Evolutionary conservation across 2,329 filamentous ascomycete species (phyloP), one percentile per base, ranked within the genome.

Genomic region (Thelonectria discophora): DNA sequence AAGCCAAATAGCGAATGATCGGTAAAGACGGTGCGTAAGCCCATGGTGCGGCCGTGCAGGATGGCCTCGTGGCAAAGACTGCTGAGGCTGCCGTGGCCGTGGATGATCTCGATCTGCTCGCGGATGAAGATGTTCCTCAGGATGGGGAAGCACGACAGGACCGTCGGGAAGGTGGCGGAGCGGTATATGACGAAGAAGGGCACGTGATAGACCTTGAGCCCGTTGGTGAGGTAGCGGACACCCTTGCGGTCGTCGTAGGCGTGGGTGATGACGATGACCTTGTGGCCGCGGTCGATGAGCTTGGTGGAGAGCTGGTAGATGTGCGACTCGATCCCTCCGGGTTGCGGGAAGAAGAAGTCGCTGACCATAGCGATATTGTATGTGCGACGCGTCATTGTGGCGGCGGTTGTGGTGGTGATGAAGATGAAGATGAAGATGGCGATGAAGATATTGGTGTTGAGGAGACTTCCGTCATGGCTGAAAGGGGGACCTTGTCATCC

Each of bases 281-380:
- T 97, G 82, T 99, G 95, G 42, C 95, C 95, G 42, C 95, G 92
- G 77, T 99, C 94, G 68, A 98, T 93, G 69, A 99, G 88, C 85
- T 98, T 99, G 59, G 91, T 92, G 32, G 94, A 95, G 42, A 99
- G 84, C 78, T 99, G 95, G 81, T 99, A 99, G 72, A 99, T 98
- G 79, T 99, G 95, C 78, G 93, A 97, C 81, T 99, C 95, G 67
- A 99, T 88, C 71, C 95, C 95, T 74, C 95, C 94, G 54, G 95
- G 94, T 74, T 98, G 94, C 13, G 95, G 95, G 76, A 96, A 99
- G 88, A 99, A 99, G 85, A 97, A 97, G 83, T 99, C 95, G 86
- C 94, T 94, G 77, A 97, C 92, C 95, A 99, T 99, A 65, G 87
- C 88, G 79, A 90, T 90, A 73, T 88, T 89, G 77, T 89, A 90